Evolutionary conservation across 148 eudicot genomes (phyloP).

Genomic region (Vaccinium corymbosum): DNA sequence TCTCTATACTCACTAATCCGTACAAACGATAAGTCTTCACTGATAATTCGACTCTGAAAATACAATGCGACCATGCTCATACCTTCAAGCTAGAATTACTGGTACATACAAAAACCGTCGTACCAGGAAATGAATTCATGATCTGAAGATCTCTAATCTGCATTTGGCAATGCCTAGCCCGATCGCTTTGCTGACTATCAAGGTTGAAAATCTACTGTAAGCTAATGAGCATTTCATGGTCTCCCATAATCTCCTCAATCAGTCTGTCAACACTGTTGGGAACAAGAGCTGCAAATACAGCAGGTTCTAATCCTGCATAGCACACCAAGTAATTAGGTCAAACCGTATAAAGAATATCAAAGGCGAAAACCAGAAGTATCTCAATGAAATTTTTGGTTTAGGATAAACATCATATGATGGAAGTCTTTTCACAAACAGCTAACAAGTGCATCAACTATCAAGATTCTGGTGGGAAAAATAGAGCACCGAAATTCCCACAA

Average conservation of each 20-base stretch:
- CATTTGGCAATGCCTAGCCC: not conserved
- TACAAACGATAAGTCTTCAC: not conserved
- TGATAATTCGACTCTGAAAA: not conserved
- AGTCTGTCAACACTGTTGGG: constrained; percentile 22
- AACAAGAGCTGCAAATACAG: constrained; percentile 55
- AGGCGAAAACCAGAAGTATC: not conserved
- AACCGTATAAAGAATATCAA: not conserved
- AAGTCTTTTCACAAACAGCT: not conserved
- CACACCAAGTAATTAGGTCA: not conserved
- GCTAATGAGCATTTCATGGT: not conserved
- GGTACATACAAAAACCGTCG: not conserved
- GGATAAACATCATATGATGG: not conserved
- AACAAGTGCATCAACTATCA: not conserved
- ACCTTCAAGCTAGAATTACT: not conserved
- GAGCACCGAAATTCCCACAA: no score
- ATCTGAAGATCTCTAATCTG: not conserved
- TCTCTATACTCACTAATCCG: not conserved
- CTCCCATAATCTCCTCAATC: no score
- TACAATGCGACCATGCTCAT: not conserved
- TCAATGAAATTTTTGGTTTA: not conserved
- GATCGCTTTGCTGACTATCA: constrained; percentile 16
- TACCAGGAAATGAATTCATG: not conserved
- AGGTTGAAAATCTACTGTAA: not conserved
- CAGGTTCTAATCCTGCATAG: constrained; percentile 63
- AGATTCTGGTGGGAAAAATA: no score